Evolutionary conservation across 108 stramenopile genomes (phyloP), one percentile per base, ranked within the genome.

Genomic region (Nitzschia palea): DNA sequence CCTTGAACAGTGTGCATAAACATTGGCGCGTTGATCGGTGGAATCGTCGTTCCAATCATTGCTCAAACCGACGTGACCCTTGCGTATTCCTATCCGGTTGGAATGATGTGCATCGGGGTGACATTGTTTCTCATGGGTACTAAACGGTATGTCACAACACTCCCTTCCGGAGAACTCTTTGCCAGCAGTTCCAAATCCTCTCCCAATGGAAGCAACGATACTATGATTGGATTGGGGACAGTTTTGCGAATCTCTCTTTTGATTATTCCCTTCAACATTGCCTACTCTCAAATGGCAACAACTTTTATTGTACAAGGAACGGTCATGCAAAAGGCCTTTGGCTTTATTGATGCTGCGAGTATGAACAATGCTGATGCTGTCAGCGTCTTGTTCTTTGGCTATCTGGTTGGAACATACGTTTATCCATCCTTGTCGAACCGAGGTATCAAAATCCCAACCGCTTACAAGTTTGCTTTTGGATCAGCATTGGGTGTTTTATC

Each of bases 251-350:
- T 91, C 33, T 62, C 70, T 17, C 52, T 67, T 31, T 69, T 90
- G 30, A 82, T 86, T 44, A 73, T 94, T 44, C 93, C 93, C 0
- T 94, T 94, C 77, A 86, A 85, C 51, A 87, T 94, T 36, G 90
- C 87, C 1, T 94, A 94, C 62, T 85, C 87, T 14, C 93, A 94
- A 70, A 89, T 89, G 90, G 79, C 93, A 22, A 94, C 89, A 3
- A 87, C 89, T 6, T 94, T 94, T 47, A 89, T 91, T 43, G 74
- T 94, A 23, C 93, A 94, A 68, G 93, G 93, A 22, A 85, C 72
- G 17, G 93, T 91, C 12, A 89, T 90, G 89, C 63, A 80, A 44
- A 80, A 73, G 59, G 84, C 78, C 0, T 82, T 82, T 55, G 87
- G 89, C n/a, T 64, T 81, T 26, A 77, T 94, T 25, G 93, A 94